Evolutionary conservation across 306 rosid genomes (phyloP), one percentile per base, ranked within the genome.

Genomic region (Crotalaria pallida): DNA sequence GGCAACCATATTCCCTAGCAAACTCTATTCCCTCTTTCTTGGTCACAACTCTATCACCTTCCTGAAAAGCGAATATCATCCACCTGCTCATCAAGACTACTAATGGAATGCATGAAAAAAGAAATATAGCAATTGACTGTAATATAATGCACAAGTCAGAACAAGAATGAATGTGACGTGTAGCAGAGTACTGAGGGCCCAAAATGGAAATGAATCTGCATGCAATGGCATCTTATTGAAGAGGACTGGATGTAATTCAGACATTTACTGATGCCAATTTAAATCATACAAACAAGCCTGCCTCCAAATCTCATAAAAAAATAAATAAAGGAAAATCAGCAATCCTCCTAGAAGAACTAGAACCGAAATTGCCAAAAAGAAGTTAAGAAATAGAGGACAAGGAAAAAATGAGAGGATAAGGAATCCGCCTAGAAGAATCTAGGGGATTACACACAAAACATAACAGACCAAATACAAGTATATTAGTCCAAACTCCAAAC

Each of bases 1-100:
- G 86, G 78, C 99, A 94, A 50, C 99, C 97, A 29, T 77, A 87
- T 68, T 94, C 95, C 81, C 97, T 77, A 56, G 99, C 97, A 62
- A 91, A 88, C 79, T 88, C 87, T 11, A 81, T 68, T 60, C 96
- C 98, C 80, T 94, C 98, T 83, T 88, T 87, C 83, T 90, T 94
- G 22, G 94, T 83, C 60, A 94, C 98, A 66, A 81, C 92, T 71
- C 98, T 85, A 48, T 88, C 86, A 55, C 86, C 56, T 68, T 94
- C 98, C 98, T 94, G 91, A 43, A 65, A 88, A 77, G 18, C 44
- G 78, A 72, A 68, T 41, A 58, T 33, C 34, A 61, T 31, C 19
- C 29, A 66, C 33, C 47, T 31, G 33, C 66, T 57, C 7, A 22
- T 80, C 22, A 65, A 52, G 26, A 41, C 73, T 66, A n/a, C 72